Base-by-base conservation (phyloP, 2,329 filamentous ascomycete species). In the Hymenoscyphus infarciens region DNA sequence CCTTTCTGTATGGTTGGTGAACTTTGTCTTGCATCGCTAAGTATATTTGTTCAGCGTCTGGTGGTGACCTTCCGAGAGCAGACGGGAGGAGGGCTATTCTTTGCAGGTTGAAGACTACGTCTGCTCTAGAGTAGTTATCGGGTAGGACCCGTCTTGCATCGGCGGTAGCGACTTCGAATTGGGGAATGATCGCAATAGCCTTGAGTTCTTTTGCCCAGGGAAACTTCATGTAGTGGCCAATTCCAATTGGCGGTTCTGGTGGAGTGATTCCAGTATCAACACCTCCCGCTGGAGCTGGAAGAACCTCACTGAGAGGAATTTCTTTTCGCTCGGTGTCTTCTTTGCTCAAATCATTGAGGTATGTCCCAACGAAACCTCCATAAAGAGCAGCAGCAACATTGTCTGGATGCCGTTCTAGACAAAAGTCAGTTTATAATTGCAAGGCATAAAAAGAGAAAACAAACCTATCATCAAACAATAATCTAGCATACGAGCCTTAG, bases 11-110 rank as follows among this genome's bases (percentile, higher is more conserved):
- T 53, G 92, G 95, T 77, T 99, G 95, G 79, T 99, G 95, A 65
- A 99, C 87, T 78, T 93, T 96, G 80, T 99, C 95, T 79, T 98
- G 95, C 95, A 99, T 99, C 56, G 93, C 94, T 56, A 96, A 87
- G 79, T 96, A 96, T 75, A 99, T 99, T 77, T 96, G 89, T 71
- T 96, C 89, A 25, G 95, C 89, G 74, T 97, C 90, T 1, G 93
- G 94, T 10, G 95, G 94, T 7, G 90, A 94, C 75, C 92, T 88
- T 67, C 93, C 92, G 55, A 99, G 83, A 0, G 93, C 93, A 11
- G 92, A 91, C 35, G 94, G 93, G 13, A 99, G 84, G 57, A 99
- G 83, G 2, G 94, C 93, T 75, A 97, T 91, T 68, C 95, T 86
- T 78, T 98, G 95, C 71, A 98, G 83, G 79, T 99, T 99, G 82